Evolutionary conservation across 1,139 yeast species (phyloP).

Genomic region (Yamadazyma sp.): DNA sequence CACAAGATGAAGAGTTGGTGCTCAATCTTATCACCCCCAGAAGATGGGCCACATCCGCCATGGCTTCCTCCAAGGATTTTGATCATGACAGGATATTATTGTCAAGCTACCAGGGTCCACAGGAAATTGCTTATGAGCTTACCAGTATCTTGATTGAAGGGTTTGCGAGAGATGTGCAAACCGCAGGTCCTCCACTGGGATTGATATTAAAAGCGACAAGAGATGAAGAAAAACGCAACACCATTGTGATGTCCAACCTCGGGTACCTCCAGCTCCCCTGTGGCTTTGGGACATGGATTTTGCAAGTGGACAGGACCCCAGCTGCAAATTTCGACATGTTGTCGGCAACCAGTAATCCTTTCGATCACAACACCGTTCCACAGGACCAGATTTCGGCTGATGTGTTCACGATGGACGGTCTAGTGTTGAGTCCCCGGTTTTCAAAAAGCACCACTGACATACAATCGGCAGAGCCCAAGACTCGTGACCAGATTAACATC

Average conservation of each 20-base stretch:
- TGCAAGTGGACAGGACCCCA: slow-evolving; percentile 39
- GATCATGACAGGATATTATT: slow-evolving; percentile 65
- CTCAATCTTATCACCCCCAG: slow-evolving; percentile 63
- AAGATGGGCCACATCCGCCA: slow-evolving; percentile 66
- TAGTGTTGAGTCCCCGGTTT: slow-evolving; percentile 46
- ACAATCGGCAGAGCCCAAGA: slow-evolving; percentile 1
- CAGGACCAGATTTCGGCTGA: slow-evolving; percentile 22
- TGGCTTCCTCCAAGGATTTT: slow-evolving; percentile 33
- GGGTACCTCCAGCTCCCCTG: slow-evolving; percentile 78
- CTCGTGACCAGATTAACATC: slow-evolving; percentile 51
- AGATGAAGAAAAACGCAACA: slow-evolving; percentile 33
- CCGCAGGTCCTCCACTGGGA: slow-evolving; percentile 49
- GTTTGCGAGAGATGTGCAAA: slow-evolving; percentile 49
- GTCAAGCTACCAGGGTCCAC: slow-evolving; percentile 22
- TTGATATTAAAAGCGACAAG: slow-evolving; percentile 37
- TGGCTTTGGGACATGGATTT: slow-evolving; percentile 64
- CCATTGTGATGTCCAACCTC: slow-evolving; percentile 67
- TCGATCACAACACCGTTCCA: slow-evolving; percentile 23
- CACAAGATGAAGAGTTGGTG: slow-evolving; percentile 51
- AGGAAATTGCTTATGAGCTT: slow-evolving; percentile 28
- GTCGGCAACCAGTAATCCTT: slow-evolving; percentile 31
- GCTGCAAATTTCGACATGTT: slow-evolving; percentile 29
- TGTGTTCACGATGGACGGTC: slow-evolving; percentile 46
- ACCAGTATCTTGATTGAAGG: slow-evolving; percentile 67
- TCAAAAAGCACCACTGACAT: slow-evolving; percentile 24